phyloP scores from a whole-genome alignment of 495 filamentous ascomycete genomes.

The Physcia stellaris region DNA sequence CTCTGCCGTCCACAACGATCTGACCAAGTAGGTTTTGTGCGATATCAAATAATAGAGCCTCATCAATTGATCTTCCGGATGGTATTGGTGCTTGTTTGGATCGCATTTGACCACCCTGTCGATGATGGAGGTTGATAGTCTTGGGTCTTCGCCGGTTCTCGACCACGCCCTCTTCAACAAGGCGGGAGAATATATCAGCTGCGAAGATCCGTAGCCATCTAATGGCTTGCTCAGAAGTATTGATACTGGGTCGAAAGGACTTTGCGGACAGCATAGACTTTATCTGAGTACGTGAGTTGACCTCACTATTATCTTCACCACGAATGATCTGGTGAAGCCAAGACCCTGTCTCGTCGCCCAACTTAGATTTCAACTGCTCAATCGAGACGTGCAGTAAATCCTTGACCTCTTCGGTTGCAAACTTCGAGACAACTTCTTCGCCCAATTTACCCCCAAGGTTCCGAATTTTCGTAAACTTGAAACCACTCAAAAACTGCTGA shows the following conservation, averaged over 20 bases:
- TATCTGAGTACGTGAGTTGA: slow-evolving; percentile 83
- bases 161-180: slow-evolving; percentile 83
- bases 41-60: slow-evolving; percentile 59
- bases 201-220: slow-evolving; percentile 88
- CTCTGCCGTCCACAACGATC: slow-evolving; percentile 57
- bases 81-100: slow-evolving; percentile 67
- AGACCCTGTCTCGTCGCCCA: slow-evolving; percentile 74
- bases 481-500: slow-evolving; percentile 62
- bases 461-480: slow-evolving; percentile 93
- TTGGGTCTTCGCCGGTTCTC: slow-evolving; percentile 80
- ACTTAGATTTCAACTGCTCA: slow-evolving; percentile 62
- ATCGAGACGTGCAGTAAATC: slow-evolving; percentile 61
- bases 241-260: slow-evolving; percentile 79
- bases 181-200: slow-evolving; percentile 78
- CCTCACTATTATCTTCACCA: slow-evolving; percentile 75
- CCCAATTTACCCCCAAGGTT: slow-evolving; percentile 95
- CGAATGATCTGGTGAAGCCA: slow-evolving; percentile 85
- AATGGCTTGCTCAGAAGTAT: slow-evolving; percentile 61
- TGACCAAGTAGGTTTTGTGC: slow-evolving; percentile 65
- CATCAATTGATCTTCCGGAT: slow-evolving; percentile 55
- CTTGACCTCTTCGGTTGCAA: slow-evolving; percentile 66
- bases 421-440: slow-evolving; percentile 61
- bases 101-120: slow-evolving; percentile 53
- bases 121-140: slow-evolving; percentile 70
- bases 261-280: slow-evolving; percentile 99